These are phyloP conservation scores for Colletotrichum zoysiae DNA, from an alignment of 2,329 filamentous ascomycete genomes.

Conservation along the genomic window DNA sequence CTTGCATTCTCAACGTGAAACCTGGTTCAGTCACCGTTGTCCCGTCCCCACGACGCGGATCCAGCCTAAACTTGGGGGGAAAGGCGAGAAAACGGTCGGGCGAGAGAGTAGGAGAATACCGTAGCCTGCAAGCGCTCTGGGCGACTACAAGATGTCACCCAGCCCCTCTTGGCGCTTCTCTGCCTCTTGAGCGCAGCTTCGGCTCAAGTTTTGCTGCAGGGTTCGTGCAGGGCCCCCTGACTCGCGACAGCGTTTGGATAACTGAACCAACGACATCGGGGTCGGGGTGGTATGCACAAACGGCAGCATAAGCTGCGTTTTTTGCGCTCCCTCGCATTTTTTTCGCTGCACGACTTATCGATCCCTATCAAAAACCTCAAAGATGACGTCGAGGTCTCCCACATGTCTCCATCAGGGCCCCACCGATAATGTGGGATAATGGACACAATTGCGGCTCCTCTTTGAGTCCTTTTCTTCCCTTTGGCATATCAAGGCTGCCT, in stretches of 20 bases:
- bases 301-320: constrained; percentile 10
- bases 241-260: constrained; percentile 18
- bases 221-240: constrained; percentile 38
- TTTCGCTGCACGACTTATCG: constrained; percentile 28
- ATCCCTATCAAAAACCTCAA: constrained; percentile 31
- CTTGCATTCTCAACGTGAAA: constrained; percentile 39
- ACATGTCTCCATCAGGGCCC: constrained; percentile 26
- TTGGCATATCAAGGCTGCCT: neutral
- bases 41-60: constrained; percentile 34
- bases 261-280: constrained; percentile 6
- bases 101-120: constrained; percentile 20
- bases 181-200: neutral
- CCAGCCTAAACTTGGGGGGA: constrained; percentile 32
- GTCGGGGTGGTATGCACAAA: constrained; percentile 6
- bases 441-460: constrained; percentile 37
- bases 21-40: constrained; percentile 35
- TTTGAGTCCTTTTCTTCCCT: constrained; percentile 13
- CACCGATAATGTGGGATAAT: constrained; percentile 34
- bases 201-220: constrained; percentile 27
- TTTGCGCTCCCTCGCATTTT: neutral
- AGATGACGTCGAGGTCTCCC: constrained; percentile 38
- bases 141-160: constrained; percentile 23
- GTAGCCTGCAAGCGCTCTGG: constrained; percentile 38
- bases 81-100: constrained; percentile 1
- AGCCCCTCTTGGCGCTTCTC: constrained; percentile 26